Percentiles rank a stretch among this genome's conserved stretches.
phyloP scores from a whole-genome alignment of 495 filamentous ascomycete genomes.

The Neurospora terricola region DNA sequence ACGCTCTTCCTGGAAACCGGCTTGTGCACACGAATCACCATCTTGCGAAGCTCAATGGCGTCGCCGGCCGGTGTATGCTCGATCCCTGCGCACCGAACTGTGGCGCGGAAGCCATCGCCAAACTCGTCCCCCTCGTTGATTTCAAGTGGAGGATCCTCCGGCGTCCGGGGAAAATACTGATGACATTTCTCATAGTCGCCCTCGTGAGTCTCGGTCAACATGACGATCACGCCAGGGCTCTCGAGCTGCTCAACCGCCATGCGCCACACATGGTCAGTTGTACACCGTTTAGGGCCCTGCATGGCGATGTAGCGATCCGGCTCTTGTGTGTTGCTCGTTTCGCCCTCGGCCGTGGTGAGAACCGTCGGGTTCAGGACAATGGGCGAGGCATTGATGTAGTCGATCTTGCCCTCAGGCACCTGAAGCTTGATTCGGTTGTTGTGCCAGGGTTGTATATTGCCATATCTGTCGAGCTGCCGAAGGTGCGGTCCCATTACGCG shows the following conservation, averaged over 20 bases:
- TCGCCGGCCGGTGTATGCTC: slow-evolving; percentile 37
- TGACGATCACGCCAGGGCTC: slow-evolving; percentile 78
- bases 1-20: background rate
- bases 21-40: slow-evolving; percentile 35
- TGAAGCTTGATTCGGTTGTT: slow-evolving; percentile 76
- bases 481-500: slow-evolving; percentile 40
- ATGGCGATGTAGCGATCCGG: slow-evolving; percentile 45
- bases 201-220: slow-evolving; percentile 90
- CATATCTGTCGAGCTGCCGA: slow-evolving; percentile 60
- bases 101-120: slow-evolving; percentile 49
- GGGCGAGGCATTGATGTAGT: slow-evolving; percentile 96
- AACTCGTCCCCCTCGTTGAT: slow-evolving; percentile 54
- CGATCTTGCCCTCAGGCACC: slow-evolving; percentile 67
- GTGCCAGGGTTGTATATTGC: slow-evolving; percentile 77
- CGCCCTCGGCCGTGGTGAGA: slow-evolving; percentile 31
- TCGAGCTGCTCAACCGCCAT: slow-evolving; percentile 85
- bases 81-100: slow-evolving; percentile 40
- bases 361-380: slow-evolving; percentile 59
- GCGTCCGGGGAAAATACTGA: slow-evolving; percentile 70
- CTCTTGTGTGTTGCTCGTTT: slow-evolving; percentile 22
- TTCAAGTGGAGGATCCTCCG: slow-evolving; percentile 40
- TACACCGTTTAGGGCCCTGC: slow-evolving; percentile 70
- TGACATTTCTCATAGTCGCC: slow-evolving; percentile 77
- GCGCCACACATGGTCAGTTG: slow-evolving; percentile 77
- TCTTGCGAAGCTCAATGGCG: slow-evolving; percentile 44